These are phyloP conservation scores for Thelephora terrestris DNA, from an alignment of 1,284 basidiomycete genomes.

Conservation along the genomic window DNA sequence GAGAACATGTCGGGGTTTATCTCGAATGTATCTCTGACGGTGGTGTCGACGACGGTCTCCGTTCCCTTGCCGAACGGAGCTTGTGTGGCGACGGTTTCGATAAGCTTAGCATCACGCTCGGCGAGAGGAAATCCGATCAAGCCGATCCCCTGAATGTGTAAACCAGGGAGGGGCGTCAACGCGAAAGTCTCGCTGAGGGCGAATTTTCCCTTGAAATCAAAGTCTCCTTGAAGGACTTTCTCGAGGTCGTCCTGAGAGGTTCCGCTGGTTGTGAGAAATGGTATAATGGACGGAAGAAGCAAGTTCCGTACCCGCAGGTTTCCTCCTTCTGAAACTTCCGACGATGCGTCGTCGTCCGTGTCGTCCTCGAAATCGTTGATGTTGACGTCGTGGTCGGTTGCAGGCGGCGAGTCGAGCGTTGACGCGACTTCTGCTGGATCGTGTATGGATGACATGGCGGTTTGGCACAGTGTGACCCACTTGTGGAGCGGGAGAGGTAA, in stretches of 20 bases:
- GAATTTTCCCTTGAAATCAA: conserved; percentile 22
- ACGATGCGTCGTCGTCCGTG: too few relatives aligned
- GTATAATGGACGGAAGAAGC: too few relatives aligned
- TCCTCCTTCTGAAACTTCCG: too few relatives aligned
- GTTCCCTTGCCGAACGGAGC: conserved; percentile 25
- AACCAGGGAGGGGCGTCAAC: conserved; percentile 19
- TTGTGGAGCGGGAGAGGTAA: too few relatives aligned
- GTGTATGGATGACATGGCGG: too few relatives aligned
- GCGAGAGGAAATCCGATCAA: conserved; percentile 29
- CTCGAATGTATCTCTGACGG: conserved; percentile 21
- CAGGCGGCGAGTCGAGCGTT: too few relatives aligned
- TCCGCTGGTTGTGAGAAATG: too few relatives aligned
- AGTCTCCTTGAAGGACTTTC: conserved; percentile 16
- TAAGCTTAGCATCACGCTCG: conserved; percentile 25
- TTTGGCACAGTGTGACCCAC: too few relatives aligned
- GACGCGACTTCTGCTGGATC: too few relatives aligned
- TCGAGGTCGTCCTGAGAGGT: conserved; percentile 17
- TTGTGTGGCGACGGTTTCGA: conserved; percentile 22
- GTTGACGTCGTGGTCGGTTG: too few relatives aligned
- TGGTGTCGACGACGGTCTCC: conserved; percentile 17
- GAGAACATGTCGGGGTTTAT: conserved; percentile 16
- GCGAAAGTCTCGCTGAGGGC: conserved; percentile 14
- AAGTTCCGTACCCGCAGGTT: too few relatives aligned
- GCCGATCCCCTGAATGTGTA: conserved; percentile 16
- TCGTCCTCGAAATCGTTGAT: too few relatives aligned